Evolutionary conservation across 108 stramenopile species (phyloP).

Genomic region (Schizochytrium sp.): DNA sequence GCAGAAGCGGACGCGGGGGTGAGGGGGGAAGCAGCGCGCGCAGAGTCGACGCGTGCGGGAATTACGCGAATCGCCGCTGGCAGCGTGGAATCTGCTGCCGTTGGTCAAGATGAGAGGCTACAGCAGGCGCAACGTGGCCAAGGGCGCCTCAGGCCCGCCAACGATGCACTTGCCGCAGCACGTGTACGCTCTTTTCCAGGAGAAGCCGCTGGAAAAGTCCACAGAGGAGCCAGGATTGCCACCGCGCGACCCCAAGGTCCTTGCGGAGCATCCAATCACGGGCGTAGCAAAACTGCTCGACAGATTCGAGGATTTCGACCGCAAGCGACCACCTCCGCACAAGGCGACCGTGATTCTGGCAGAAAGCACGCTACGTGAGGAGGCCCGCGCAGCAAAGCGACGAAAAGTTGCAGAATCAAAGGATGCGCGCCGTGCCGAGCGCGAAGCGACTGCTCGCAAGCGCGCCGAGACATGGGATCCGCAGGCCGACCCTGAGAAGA

Average conservation of each 20-base stretch:
- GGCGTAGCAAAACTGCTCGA: neutral
- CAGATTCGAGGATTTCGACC: neutral
- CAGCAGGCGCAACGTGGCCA: conserved; percentile 5
- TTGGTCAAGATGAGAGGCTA: neutral
- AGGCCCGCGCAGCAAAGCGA: neutral
- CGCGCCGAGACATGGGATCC: neutral
- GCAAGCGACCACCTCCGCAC: neutral
- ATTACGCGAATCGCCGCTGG: too few relatives aligned
- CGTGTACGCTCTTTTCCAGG: neutral
- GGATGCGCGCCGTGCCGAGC: neutral
- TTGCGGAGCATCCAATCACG: neutral
- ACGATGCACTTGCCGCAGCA: conserved; percentile 12
- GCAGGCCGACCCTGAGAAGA: neutral
- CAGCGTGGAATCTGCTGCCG: too few relatives aligned
- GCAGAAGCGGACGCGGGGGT: too few relatives aligned
- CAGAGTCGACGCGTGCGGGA: too few relatives aligned
- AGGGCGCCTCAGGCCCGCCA: conserved; percentile 15
- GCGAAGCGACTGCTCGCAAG: neutral
- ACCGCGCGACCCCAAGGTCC: neutral
- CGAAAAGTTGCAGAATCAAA: neutral
- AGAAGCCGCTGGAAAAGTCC: neutral
- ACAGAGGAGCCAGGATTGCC: too few relatives aligned
- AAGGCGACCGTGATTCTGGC: neutral
- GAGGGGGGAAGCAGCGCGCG: too few relatives aligned
- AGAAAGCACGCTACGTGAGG: neutral